Evolutionary conservation across 176 grass and related monocot species (phyloP).

Genomic region (Phyllostachys edulis): DNA sequence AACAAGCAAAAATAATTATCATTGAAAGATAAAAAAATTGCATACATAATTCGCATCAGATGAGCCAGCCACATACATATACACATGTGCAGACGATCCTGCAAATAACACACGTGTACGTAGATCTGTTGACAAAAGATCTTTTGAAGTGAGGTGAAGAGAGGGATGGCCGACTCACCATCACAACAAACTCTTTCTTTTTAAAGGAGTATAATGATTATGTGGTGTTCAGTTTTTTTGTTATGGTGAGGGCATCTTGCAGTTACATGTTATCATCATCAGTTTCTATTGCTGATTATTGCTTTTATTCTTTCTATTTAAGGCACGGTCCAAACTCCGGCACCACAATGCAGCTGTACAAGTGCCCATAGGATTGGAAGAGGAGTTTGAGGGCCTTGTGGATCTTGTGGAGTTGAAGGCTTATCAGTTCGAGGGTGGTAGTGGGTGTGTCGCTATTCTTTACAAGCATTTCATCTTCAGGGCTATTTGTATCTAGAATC

Average conservation of each 20-base stretch:
- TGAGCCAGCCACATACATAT: too few species aligned
- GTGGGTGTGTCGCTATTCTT: slow-evolving; percentile 61
- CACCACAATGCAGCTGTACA: slow-evolving; percentile 96
- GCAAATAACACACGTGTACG: too few species aligned
- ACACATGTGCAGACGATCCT: too few species aligned
- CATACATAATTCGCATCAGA: too few species aligned
- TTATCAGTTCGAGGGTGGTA: slow-evolving; percentile 81
- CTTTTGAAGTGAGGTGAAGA: too few species aligned
- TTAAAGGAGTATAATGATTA: too few species aligned
- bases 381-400: slow-evolving; percentile 92
- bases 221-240: neutral
- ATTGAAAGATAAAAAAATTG: too few species aligned
- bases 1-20: too few species aligned
- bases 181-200: too few species aligned
- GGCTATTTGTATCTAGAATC: slow-evolving; percentile 25
- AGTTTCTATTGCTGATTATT: slow-evolving; percentile 28
- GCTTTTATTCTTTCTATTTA: slow-evolving; percentile 35
- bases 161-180: too few species aligned
- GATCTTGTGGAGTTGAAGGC: slow-evolving; percentile 93
- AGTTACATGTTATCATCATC: neutral
- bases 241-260: neutral
- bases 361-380: slow-evolving; percentile 95
- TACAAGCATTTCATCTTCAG: slow-evolving; percentile 3
- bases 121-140: too few species aligned
- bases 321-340: slow-evolving; percentile 90